These are phyloP conservation scores for Geotrichum bryndzae DNA, from an alignment of 1,139 yeast genomes.

Conservation along the genomic window DNA sequence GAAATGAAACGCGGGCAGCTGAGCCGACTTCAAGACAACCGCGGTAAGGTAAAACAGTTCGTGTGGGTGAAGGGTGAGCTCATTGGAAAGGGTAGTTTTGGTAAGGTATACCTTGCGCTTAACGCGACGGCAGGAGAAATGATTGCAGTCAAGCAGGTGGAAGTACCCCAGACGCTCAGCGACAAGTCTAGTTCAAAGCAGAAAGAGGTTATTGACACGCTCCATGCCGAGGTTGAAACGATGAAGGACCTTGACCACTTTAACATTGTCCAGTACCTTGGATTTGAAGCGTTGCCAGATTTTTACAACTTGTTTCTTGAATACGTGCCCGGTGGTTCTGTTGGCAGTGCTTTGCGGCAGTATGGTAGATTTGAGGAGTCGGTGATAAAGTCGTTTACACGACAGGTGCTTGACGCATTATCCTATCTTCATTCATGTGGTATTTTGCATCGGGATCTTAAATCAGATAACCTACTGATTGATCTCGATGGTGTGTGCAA, in stretches of 20 bases:
- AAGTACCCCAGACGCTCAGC: conserved; percentile 49
- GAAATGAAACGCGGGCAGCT: conserved; percentile 52
- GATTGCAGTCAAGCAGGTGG: conserved; percentile 97
- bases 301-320: conserved; percentile 84
- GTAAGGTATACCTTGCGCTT: conserved; percentile 87
- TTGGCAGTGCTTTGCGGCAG: conserved; percentile 75
- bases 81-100: conserved; percentile 95
- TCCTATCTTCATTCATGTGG: conserved; percentile 82
- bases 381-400: conserved; percentile 63
- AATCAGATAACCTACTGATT: conserved; percentile 84
- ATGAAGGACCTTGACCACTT: conserved; percentile 90
- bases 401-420: conserved; percentile 77
- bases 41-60: conserved; percentile 73
- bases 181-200: conserved; percentile 42
- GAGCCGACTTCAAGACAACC: conserved; percentile 54
- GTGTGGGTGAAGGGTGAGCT: conserved; percentile 98
- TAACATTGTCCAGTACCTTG: conserved; percentile 91
- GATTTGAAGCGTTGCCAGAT: conserved; percentile 73
- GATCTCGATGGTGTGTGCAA: conserved; percentile 94
- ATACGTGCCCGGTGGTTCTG: conserved; percentile 97
- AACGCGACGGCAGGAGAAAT: conserved; percentile 97
- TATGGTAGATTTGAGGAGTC: conserved; percentile 83
- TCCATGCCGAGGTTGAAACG: conserved; percentile 87
- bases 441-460: conserved; percentile 88
- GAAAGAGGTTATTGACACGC: conserved; percentile 68